Conservation (phyloP, 2,329 filamentous ascomycete species). For the Xylariaceae sp. region DNA sequence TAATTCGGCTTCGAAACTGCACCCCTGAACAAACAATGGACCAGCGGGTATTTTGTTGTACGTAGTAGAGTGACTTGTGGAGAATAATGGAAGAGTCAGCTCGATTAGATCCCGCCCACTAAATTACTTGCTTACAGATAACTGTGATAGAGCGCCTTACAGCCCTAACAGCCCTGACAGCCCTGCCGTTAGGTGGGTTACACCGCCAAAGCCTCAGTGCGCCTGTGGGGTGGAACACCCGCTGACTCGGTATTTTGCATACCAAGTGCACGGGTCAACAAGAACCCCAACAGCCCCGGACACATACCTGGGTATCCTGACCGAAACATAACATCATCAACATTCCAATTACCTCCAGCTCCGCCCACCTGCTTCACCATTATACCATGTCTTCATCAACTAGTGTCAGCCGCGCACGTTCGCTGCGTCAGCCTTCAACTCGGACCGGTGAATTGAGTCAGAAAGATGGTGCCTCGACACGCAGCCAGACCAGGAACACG, state of each 20-base stretch:
- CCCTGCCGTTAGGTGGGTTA: neutral
- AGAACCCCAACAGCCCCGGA: slow-evolving; percentile 13
- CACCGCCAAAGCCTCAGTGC: too few species aligned
- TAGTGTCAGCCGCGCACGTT: slow-evolving; percentile 49
- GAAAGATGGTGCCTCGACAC: slow-evolving; percentile 21
- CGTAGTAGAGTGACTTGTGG: too few species aligned
- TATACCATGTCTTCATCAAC: slow-evolving; percentile 45
- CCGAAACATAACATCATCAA: slow-evolving; percentile 24
- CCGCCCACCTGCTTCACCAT: slow-evolving; percentile 3
- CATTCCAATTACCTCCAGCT: slow-evolving; percentile 9
- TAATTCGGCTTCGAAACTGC: neutral
- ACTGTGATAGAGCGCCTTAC: too few species aligned
- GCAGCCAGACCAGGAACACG: slow-evolving; percentile 38
- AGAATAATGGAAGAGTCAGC: neutral
- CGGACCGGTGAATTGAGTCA: slow-evolving; percentile 19
- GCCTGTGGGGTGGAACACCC: too few species aligned
- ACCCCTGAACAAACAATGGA: neutral
- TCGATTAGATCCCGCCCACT: neutral
- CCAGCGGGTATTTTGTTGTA: too few species aligned
- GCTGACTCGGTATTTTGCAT: too few species aligned
- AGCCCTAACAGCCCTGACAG: too few species aligned
- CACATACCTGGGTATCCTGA: neutral
- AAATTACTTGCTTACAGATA: too few species aligned
- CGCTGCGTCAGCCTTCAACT: slow-evolving; percentile 48
- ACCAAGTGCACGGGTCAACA: slow-evolving; percentile 18